Evolutionary conservation across 768 basidiomycete species (phyloP), one percentile per base, ranked within the genome.

Genomic region (Strobilomyces dryophilus): DNA sequence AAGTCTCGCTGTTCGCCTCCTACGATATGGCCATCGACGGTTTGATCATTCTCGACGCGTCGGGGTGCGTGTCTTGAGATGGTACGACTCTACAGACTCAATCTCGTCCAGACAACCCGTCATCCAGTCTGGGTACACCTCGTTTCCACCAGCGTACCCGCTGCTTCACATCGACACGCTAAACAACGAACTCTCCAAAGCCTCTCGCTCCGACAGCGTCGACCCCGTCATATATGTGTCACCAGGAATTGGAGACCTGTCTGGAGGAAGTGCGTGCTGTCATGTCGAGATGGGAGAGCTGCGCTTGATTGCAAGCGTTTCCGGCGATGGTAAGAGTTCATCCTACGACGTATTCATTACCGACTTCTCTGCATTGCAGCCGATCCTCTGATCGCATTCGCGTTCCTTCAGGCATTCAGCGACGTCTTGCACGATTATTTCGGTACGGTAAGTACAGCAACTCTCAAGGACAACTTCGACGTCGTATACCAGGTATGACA

Each of bases 391-490:
- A 85, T 92, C 53, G 93, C 88, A 9, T 94, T 98, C 65, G 79
- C 92, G 1, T 97, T 95, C 66, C 68, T 97, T 27, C 83, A 90
- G 64, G 83, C 88, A 1, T 95, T 98, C 66, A 70, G 89, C 35
- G 85, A 90, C 47, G 87, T 95, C 43, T 71, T 98, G 42, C 74
- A 77, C 45, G 92, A 95, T 55, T 98, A 98, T 66, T 84, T 97
- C 58, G 93, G 91, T 1, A 80, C 83, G n/a, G 76, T 95, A 21
- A 90, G 87, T 31, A 82, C 89, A 24, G 79, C 81, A 6, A 85
- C 82, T 3, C 71, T 98, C 58, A 89, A 84, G 61, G 93, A 97
- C 55, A 91, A 95, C 68, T 95, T 97, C 68, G 95, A 98, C 63
- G 82, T 92, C 24, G 93, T 97, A 8, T 95, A 98, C 64, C 94